phyloP scores from a whole-genome alignment of 306 rosid species.

The Cucumis cinereus region DNA sequence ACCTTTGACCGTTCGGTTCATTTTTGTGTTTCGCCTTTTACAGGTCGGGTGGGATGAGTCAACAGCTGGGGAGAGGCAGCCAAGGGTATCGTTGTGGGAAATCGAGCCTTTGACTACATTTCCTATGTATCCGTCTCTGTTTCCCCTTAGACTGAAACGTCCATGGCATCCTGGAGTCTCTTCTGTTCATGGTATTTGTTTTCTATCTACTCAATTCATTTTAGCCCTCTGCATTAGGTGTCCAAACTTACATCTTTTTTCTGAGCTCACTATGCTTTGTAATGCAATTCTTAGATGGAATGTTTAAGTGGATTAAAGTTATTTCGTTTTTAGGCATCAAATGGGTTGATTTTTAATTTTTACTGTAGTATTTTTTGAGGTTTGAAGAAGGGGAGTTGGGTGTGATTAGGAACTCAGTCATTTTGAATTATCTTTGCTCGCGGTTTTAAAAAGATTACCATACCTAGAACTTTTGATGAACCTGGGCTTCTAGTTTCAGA shows the following conservation, averaged over 20 bases:
- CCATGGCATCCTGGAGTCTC: conserved; percentile 87
- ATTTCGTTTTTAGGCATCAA: neutral
- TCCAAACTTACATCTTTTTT: neutral
- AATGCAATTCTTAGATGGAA: neutral
- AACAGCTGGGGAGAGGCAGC: conserved; percentile 78
- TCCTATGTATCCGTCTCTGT: conserved; percentile 82
- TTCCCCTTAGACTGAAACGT: conserved; percentile 76
- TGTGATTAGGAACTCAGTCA: neutral
- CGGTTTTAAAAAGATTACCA: neutral
- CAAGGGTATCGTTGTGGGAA: conserved; percentile 83
- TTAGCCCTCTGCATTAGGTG: neutral
- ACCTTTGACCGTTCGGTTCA: neutral
- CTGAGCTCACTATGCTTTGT: neutral
- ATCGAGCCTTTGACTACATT: conserved; percentile 86
- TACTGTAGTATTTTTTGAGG: neutral
- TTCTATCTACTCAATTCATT: neutral
- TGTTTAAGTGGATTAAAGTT: neutral
- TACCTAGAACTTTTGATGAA: neutral
- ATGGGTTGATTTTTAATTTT: neutral
- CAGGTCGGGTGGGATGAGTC: conserved; percentile 95
- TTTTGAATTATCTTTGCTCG: neutral
- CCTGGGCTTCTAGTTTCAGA: too few relatives aligned
- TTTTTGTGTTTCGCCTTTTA: neutral
- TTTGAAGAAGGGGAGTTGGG: neutral
- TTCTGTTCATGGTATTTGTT: conserved; percentile 43